A percentile compares a stretch with the other conserved stretches of the same genome.
Evolutionary conservation across 139 green algal species (phyloP).

Genomic region (Monoraphidium neglectum): DNA sequence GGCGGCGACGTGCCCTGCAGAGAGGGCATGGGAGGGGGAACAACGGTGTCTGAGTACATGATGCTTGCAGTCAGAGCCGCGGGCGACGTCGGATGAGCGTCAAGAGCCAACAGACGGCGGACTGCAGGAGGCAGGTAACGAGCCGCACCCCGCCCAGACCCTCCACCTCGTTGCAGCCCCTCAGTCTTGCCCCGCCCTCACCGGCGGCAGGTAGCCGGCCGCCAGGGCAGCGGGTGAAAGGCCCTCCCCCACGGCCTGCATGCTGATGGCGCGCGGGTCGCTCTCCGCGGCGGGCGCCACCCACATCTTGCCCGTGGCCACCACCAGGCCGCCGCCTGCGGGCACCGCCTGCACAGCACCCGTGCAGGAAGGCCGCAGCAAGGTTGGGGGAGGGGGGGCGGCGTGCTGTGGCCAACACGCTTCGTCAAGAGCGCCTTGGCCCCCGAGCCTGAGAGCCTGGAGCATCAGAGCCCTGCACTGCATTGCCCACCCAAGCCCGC

Average conservation of each 20-base stretch:
- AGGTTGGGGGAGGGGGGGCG: no score
- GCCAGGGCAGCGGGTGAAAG: conserved; percentile 73
- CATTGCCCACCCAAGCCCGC: no score
- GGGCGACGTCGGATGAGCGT: no score
- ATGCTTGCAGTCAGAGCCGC: no score
- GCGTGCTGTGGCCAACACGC: no score
- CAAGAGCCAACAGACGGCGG: conserved; percentile 6
- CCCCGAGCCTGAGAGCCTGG: no score
- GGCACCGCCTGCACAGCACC: conserved; percentile 70
- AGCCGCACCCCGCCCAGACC: neutral
- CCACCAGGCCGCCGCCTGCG: conserved; percentile 78
- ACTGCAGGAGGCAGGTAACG: no score
- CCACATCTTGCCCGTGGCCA: conserved; percentile 79
- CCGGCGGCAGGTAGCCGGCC: conserved; percentile 67
- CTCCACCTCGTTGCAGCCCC: neutral
- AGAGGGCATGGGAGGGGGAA: no score
- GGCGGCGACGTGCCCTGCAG: neutral
- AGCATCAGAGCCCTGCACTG: no score
- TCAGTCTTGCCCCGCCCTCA: neutral
- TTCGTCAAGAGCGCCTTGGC: no score
- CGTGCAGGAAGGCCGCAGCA: no score
- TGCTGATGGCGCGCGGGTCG: conserved; percentile 78
- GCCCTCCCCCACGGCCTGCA: conserved; percentile 64
- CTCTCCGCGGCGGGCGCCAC: conserved; percentile 75
- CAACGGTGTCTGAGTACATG: no score